These are phyloP conservation scores for Aspergillus flavus DNA, from an alignment of 2,329 filamentous ascomycete genomes.

Conservation along the genomic window DNA sequence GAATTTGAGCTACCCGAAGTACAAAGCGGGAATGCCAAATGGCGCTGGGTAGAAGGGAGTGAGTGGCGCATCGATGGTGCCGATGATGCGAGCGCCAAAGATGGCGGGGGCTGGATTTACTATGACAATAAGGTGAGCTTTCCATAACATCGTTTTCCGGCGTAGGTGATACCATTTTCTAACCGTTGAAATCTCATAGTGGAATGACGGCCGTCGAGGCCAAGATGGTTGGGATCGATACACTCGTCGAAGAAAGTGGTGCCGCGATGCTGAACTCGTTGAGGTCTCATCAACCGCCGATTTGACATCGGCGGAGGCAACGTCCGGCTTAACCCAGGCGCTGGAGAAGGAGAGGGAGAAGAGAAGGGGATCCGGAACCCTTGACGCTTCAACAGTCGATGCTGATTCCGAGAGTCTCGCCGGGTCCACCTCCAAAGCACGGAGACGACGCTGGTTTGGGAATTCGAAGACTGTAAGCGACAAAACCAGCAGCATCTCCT, in stretches of 20 bases:
- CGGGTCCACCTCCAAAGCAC: conserved; percentile 32
- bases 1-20: conserved; percentile 70
- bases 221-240: conserved; percentile 92
- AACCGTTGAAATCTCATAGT: conserved; percentile 55
- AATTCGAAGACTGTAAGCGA: conserved; percentile 35
- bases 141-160: neutral
- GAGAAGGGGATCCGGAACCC: conserved; percentile 19
- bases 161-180: neutral
- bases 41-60: conserved; percentile 83
- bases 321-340: conserved; percentile 35
- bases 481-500: conserved; percentile 24
- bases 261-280: conserved; percentile 91
- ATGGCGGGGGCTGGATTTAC: conserved; percentile 87
- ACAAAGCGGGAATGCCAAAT: conserved; percentile 63
- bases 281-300: conserved; percentile 61
- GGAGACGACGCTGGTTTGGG: conserved; percentile 44
- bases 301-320: conserved; percentile 44
- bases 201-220: conserved; percentile 83
- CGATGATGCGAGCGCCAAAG: conserved; percentile 42
- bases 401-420: conserved; percentile 31
- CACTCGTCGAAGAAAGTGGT: conserved; percentile 93
- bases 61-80: conserved; percentile 84
- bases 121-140: conserved; percentile 87
- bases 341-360: conserved; percentile 28
- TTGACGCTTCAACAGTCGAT: conserved; percentile 24